Evolutionary conservation across 2,329 filamentous ascomycete species (phyloP).

Genomic region (Capronia coronata): DNA sequence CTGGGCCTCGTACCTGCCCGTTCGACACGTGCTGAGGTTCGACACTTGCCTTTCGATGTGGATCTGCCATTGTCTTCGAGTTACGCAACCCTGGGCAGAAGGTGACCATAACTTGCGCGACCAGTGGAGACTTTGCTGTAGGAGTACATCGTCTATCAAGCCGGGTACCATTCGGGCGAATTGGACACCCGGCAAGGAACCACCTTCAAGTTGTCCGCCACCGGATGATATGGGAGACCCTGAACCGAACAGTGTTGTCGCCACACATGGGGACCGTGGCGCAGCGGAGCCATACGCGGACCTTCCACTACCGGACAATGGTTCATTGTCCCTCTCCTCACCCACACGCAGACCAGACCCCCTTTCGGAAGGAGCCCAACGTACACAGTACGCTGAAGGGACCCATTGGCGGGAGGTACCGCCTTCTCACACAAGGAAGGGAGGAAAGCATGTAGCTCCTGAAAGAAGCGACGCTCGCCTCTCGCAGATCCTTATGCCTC

Average conservation of each 20-base stretch:
- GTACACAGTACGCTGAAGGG: too few species aligned
- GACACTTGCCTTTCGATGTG: too few species aligned
- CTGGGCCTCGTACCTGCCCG: too few species aligned
- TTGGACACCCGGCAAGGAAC: neutral
- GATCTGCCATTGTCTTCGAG: neutral
- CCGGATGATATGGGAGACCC: neutral
- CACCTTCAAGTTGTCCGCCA: neutral
- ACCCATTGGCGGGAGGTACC: neutral
- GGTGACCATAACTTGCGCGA: neutral
- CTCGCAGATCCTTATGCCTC: too few species aligned
- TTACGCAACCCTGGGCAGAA: neutral
- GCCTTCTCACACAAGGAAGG: too few species aligned
- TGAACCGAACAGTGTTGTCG: neutral
- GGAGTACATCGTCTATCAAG: neutral
- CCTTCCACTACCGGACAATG: neutral
- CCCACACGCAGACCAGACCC: too few species aligned
- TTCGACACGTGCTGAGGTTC: too few species aligned
- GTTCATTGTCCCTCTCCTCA: neutral
- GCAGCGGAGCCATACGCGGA: neutral
- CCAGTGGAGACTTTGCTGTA: neutral
- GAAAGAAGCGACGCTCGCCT: too few species aligned
- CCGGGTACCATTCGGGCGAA: neutral
- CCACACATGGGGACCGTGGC: conserved; percentile 1
- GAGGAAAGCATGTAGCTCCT: too few species aligned
- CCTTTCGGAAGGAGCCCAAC: neutral